These are phyloP conservation scores for Cryptomeria japonica DNA, from an alignment of 75 land plant genomes.

Conservation along the genomic window DNA sequence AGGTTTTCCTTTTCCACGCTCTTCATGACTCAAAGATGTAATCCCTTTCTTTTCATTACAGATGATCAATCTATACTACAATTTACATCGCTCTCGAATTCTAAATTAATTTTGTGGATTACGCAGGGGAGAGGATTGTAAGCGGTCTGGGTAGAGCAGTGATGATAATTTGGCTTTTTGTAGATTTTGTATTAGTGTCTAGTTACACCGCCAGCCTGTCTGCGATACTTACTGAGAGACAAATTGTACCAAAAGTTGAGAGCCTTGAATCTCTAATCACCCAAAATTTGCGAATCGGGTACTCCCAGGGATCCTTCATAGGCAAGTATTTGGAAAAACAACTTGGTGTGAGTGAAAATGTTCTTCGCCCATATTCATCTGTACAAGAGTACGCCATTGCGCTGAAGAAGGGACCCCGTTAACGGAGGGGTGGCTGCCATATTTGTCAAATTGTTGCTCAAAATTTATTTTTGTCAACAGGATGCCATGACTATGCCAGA, in stretches of 20 bases:
- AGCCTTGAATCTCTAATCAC: conserved; percentile 24
- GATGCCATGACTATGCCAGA: conserved; percentile 10
- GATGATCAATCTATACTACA: too few species aligned
- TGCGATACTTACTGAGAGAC: conserved; percentile 43
- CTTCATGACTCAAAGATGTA: conserved; percentile 55
- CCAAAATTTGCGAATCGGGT: conserved; percentile 33
- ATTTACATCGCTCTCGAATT: background rate
- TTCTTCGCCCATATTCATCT: conserved; percentile 13
- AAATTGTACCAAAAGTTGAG: conserved; percentile 26
- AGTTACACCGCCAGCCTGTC: conserved; percentile 58
- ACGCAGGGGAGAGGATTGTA: conserved; percentile 20
- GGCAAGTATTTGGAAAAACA: conserved; percentile 21
- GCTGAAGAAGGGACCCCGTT: conserved; percentile 24
- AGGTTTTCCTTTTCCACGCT: conserved; percentile 58
- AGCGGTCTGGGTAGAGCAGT: conserved; percentile 24
- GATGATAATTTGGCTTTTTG: conserved; percentile 23
- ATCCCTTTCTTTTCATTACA: background rate
- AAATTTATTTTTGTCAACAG: conserved; percentile 15
- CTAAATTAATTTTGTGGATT: background rate
- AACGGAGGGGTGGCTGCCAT: conserved; percentile 37
- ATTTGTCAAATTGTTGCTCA: conserved; percentile 31
- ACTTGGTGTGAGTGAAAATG: conserved; percentile 20
- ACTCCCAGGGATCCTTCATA: conserved; percentile 39
- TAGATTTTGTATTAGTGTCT: conserved; percentile 15
- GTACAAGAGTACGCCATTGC: conserved; percentile 33